These are phyloP conservation scores for Obba rivulosa DNA, from an alignment of 768 basidiomycete genomes.

Conservation along the genomic window DNA sequence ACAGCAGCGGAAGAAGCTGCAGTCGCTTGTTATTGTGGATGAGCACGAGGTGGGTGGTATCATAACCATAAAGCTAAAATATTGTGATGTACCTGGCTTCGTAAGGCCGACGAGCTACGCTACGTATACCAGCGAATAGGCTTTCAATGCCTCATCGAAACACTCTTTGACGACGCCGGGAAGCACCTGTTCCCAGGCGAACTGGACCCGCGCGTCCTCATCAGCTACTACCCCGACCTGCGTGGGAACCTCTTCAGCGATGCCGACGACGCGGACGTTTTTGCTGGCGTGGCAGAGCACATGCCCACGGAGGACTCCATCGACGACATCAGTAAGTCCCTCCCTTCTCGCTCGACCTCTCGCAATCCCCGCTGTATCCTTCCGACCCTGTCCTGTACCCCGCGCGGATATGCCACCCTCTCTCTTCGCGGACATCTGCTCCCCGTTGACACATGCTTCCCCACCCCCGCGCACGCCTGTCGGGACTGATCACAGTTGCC, in stretches of 20 bases:
- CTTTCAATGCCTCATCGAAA: slow-evolving; percentile 72
- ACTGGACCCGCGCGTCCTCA: slow-evolving; percentile 76
- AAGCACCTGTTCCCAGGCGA: slow-evolving; percentile 72
- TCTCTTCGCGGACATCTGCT: slow-evolving; percentile 13
- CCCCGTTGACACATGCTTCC: slow-evolving; percentile 21
- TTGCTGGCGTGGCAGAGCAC: slow-evolving; percentile 66
- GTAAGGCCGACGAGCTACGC: slow-evolving; percentile 65
- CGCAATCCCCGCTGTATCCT: background rate
- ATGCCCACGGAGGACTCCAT: slow-evolving; percentile 67
- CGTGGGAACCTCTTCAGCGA: slow-evolving; percentile 54
- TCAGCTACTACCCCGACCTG: slow-evolving; percentile 78
- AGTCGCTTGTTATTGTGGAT: slow-evolving; percentile 45
- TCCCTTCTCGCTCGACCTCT: slow-evolving; percentile 4
- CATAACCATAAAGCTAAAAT: too few relatives aligned
- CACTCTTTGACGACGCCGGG: slow-evolving; percentile 79
- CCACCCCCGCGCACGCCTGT: slow-evolving; percentile 30
- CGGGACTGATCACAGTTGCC: slow-evolving; percentile 79
- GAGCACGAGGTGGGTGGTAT: slow-evolving; percentile 43
- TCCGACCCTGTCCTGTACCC: slow-evolving; percentile 2
- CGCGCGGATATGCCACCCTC: slow-evolving; percentile 13
- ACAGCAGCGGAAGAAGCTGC: slow-evolving; percentile 51
- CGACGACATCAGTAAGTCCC: slow-evolving; percentile 81
- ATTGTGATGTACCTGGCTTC: too few relatives aligned
- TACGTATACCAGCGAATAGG: slow-evolving; percentile 82
- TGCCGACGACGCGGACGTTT: slow-evolving; percentile 61